phyloP scores from a whole-genome alignment of 2,329 filamentous ascomycete genomes.

The Lasiodiplodia theobromae region DNA sequence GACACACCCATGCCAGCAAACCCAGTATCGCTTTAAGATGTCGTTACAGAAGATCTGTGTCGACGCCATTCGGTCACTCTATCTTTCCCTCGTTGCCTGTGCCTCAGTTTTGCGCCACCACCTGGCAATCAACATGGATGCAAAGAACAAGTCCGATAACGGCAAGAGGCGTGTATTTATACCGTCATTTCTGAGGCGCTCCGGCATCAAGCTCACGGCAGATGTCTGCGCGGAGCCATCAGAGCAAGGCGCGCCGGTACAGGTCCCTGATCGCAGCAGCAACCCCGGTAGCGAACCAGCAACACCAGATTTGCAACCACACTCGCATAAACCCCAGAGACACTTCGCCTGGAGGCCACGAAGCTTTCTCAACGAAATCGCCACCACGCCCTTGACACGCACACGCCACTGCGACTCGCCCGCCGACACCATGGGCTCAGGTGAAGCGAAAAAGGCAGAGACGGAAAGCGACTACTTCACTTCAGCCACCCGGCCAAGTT shows the following conservation, averaged over 20 bases:
- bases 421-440: not conserved
- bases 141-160: not conserved
- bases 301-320: not conserved
- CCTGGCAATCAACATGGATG: not conserved
- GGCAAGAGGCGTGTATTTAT: not conserved
- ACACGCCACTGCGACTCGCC: not conserved
- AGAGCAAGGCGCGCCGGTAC: not conserved
- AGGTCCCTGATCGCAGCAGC: not conserved
- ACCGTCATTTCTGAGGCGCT: conserved; percentile 1
- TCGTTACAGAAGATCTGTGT: too few relatives aligned
- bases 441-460: not conserved
- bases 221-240: not conserved
- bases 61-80: not conserved
- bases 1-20: not conserved
- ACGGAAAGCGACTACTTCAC: not conserved
- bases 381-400: not conserved
- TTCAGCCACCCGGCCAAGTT: too few relatives aligned
- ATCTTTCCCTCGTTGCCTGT: not conserved
- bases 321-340: too few relatives aligned
- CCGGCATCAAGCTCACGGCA: conserved; percentile 3
- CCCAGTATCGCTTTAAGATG: too few relatives aligned
- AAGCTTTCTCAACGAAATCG: conserved; percentile 9
- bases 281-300: not conserved
- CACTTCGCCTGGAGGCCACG: not conserved
- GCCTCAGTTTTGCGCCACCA: not conserved